Evolutionary conservation across 2,329 filamentous ascomycete genomes (phyloP).

Genomic region (Fusarium cicatricum): DNA sequence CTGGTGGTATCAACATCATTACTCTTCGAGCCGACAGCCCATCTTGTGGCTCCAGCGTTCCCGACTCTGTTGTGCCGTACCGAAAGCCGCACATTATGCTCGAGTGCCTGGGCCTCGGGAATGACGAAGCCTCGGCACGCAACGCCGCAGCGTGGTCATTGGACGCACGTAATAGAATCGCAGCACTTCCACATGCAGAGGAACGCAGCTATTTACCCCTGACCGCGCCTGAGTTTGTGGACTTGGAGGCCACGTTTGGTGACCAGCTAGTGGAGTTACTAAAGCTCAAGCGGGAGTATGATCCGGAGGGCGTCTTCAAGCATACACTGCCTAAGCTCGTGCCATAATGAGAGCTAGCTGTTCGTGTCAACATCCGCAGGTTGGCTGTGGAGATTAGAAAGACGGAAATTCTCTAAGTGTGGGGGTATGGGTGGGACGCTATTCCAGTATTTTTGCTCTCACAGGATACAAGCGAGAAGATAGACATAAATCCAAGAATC

Average conservation of each 20-base stretch:
- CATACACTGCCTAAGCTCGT: slow-evolving; percentile 8
- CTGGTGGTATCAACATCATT: slow-evolving; percentile 9
- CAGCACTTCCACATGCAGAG: background rate
- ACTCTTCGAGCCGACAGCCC: slow-evolving; percentile 7
- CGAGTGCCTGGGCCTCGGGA: slow-evolving; percentile 5
- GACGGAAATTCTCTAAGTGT: background rate
- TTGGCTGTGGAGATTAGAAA: background rate
- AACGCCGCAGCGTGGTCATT: slow-evolving; percentile 5
- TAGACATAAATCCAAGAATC: no score
- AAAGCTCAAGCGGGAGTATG: slow-evolving; percentile 12
- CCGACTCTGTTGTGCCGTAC: slow-evolving; percentile 12
- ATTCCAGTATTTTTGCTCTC: no score
- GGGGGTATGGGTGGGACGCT: no score
- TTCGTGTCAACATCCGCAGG: background rate
- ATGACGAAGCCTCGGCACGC: background rate
- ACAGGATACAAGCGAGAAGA: no score
- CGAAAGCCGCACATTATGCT: slow-evolving; percentile 13
- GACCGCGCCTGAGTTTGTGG: slow-evolving; percentile 12
- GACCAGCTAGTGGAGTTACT: background rate
- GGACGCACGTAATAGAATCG: slow-evolving; percentile 6
- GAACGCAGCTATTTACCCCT: slow-evolving; percentile 3
- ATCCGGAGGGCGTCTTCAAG: slow-evolving; percentile 9
- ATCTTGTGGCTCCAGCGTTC: background rate
- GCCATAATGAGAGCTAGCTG: background rate
- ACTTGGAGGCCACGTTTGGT: slow-evolving; percentile 4